Evolutionary conservation across 2,329 filamentous ascomycete species (phyloP).

Genomic region (Fusarium solani-melongenae): DNA sequence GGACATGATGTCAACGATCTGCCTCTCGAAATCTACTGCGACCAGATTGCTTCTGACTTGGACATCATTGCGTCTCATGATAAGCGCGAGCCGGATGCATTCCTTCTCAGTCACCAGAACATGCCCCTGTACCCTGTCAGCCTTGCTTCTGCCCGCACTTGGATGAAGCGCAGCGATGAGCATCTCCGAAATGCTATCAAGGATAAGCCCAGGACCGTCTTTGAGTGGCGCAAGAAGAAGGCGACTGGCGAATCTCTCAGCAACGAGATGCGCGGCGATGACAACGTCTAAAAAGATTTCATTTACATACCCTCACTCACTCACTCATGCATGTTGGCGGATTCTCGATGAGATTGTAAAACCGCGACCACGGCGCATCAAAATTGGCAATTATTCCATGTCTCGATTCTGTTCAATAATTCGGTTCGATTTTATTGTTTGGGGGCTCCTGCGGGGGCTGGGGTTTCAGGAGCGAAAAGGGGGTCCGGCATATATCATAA

Average conservation of each 20-base stretch:
- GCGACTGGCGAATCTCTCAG: slow-evolving; percentile 9
- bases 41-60: slow-evolving; percentile 78
- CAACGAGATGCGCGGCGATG: slow-evolving; percentile 32
- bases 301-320: slow-evolving; percentile 15
- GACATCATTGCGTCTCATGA: slow-evolving; percentile 74
- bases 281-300: slow-evolving; percentile 36
- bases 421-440: slow-evolving; percentile 21
- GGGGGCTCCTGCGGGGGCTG: slow-evolving; percentile 1
- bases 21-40: slow-evolving; percentile 80
- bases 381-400: slow-evolving; percentile 34
- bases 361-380: slow-evolving; percentile 38
- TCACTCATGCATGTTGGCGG: slow-evolving; percentile 37
- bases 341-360: slow-evolving; percentile 14
- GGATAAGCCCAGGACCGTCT: slow-evolving; percentile 53
- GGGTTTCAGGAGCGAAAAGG: slow-evolving; percentile 9
- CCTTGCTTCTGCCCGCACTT: slow-evolving; percentile 50
- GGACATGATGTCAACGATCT: slow-evolving; percentile 86
- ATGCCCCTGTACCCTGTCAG: slow-evolving; percentile 68
- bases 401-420: slow-evolving; percentile 29
- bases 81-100: slow-evolving; percentile 45
- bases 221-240: slow-evolving; percentile 48
- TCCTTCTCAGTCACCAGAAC: slow-evolving; percentile 54
- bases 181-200: slow-evolving; percentile 53
- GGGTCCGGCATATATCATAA: slow-evolving; percentile 23
- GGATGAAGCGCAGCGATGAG: slow-evolving; percentile 55